Conservation (phyloP, 345 rosid genomes). For the Citrus sinensis region DNA sequence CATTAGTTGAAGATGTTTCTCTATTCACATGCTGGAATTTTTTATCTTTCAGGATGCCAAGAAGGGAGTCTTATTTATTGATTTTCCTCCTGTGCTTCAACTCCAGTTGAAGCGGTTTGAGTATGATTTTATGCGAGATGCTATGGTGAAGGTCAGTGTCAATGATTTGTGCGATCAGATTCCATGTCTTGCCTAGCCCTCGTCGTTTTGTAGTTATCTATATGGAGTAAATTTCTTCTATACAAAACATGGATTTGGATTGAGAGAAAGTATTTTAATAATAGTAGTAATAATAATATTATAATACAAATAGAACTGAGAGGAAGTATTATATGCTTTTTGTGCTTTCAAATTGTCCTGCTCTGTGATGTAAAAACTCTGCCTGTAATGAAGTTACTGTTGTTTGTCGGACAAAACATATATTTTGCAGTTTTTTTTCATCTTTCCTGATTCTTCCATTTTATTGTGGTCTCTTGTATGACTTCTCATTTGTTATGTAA, state of each 20-base stretch:
- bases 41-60: constrained; percentile 72
- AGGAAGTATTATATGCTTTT: neutral
- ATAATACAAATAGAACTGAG: neutral
- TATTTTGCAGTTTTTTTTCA: neutral
- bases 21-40: neutral
- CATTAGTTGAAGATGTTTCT: neutral
- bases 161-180: constrained; percentile 3
- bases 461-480: neutral
- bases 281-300: neutral
- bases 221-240: neutral
- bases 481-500: neutral
- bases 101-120: constrained; percentile 96
- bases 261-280: neutral
- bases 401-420: neutral
- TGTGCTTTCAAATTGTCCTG: neutral
- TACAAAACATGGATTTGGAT: neutral
- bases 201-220: neutral
- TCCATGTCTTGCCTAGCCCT: neutral
- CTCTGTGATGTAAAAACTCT: neutral
- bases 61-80: constrained; percentile 91
- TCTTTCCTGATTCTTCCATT: neutral
- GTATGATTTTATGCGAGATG: constrained; percentile 93
- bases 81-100: constrained; percentile 97
- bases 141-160: constrained; percentile 90
- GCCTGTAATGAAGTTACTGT: neutral